Evolutionary conservation across 176 grass and related monocot species (phyloP).

Genomic region (Raddia distichophylla): DNA sequence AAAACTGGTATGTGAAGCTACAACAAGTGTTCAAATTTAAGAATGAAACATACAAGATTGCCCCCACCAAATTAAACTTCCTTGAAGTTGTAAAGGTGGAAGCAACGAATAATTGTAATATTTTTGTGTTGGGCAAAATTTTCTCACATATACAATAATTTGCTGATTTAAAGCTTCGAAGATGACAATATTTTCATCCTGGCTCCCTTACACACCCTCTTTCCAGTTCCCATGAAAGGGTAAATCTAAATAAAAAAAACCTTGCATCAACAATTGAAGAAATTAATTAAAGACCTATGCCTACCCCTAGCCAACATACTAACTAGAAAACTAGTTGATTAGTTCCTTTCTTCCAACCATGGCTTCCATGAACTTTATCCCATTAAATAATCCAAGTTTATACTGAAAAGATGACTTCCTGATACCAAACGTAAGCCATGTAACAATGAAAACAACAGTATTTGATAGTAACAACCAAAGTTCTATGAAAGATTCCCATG

Average conservation of each 20-base stretch:
- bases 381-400: not conserved
- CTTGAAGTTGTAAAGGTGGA: not conserved
- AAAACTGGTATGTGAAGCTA: constrained; percentile 1
- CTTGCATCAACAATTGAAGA: not conserved
- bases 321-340: not conserved
- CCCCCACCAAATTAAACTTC: not conserved
- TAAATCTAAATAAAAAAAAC: not conserved
- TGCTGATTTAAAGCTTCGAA: not conserved
- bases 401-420: not conserved
- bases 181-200: not conserved
- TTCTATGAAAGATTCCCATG: not conserved
- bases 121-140: not conserved
- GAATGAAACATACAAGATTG: not conserved
- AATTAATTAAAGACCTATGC: constrained; percentile 4
- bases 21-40: not conserved
- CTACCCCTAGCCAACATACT: not conserved
- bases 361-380: not conserved
- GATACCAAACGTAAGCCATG: not conserved
- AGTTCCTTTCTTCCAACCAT: not conserved
- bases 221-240: not conserved
- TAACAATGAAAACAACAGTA: not conserved
- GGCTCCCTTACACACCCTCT: not conserved
- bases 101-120: not conserved
- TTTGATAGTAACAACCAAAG: not conserved
- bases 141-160: constrained; percentile 12